A percentile compares a stretch with the other conserved stretches of the same genome.
Conservation (phyloP, 2,329 filamentous ascomycete genomes). For the Achaetomium macrosporum region DNA sequence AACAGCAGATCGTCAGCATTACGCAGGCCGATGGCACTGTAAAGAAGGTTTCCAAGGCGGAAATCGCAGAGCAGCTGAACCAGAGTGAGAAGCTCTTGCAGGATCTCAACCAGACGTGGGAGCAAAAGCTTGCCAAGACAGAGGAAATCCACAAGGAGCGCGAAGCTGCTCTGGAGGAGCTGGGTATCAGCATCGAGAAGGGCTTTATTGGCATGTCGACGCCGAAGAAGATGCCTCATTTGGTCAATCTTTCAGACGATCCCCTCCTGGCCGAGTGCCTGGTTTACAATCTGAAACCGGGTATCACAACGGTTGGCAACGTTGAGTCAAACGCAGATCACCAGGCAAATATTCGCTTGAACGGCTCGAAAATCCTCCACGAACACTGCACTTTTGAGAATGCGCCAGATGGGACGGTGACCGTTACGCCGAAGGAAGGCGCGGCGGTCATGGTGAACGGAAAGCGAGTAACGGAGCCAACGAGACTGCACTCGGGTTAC, state of each 20-base stretch:
- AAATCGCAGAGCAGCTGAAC: conserved; percentile 92
- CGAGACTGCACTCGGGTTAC: conserved; percentile 82
- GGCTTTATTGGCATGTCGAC: conserved; percentile 92
- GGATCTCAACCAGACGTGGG: conserved; percentile 98
- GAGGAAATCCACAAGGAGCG: conserved; percentile 97
- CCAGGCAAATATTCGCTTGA: conserved; percentile 83
- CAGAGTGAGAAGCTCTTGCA: conserved; percentile 95
- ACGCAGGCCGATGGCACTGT: conserved; percentile 75
- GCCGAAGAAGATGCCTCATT: conserved; percentile 98
- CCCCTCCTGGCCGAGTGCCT: conserved; percentile 91
- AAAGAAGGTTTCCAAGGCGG: conserved; percentile 96
- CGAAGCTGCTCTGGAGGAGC: conserved; percentile 87
- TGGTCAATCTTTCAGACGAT: conserved; percentile 95
- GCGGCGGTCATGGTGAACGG: conserved; percentile 98
- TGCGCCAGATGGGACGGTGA: conserved; percentile 78
- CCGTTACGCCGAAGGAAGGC: conserved; percentile 79
- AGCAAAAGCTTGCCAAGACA: conserved; percentile 90
- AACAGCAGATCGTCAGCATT: conserved; percentile 95
- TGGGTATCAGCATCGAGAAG: conserved; percentile 98
- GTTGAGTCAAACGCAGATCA: conserved; percentile 72
- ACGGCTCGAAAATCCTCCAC: conserved; percentile 85
- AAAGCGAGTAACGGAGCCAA: conserved; percentile 78
- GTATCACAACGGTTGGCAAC: conserved; percentile 89
- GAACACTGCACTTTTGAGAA: conserved; percentile 96
- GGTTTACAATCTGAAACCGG: conserved; percentile 96